These are phyloP conservation scores for Dryas integrifolia DNA, from an alignment of 331 rosid species.

Conservation along the genomic window DNA sequence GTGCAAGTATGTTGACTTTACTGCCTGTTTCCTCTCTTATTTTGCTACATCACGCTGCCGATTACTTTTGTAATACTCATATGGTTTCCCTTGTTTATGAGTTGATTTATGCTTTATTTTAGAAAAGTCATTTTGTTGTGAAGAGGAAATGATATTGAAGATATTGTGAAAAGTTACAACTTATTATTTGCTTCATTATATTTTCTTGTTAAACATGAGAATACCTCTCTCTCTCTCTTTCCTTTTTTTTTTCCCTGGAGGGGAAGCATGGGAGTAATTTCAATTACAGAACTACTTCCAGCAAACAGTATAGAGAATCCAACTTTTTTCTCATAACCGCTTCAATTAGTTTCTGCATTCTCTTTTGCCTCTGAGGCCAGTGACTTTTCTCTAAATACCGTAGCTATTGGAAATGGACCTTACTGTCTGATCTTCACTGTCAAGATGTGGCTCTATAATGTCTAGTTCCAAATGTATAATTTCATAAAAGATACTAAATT, in stretches of 20 bases:
- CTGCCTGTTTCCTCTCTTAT: slow-evolving; percentile 17
- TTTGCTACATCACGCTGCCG: not conserved
- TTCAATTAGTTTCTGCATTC: not conserved
- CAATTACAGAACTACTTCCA: not conserved
- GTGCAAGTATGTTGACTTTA: slow-evolving; percentile 54
- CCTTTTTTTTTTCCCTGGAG: not conserved
- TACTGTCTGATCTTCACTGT: not conserved
- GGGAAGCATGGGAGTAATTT: not conserved
- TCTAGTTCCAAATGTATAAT: slow-evolving; percentile 3
- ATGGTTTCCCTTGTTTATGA: not conserved
- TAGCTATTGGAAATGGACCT: not conserved
- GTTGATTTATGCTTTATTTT: not conserved
- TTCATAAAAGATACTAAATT: not conserved
- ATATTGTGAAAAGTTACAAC: not conserved
- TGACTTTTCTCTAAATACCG: not conserved
- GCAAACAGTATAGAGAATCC: not conserved
- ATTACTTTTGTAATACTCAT: not conserved
- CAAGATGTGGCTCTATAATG: not conserved
- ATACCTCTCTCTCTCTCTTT: not conserved
- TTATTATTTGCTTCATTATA: not conserved
- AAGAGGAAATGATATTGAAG: not conserved
- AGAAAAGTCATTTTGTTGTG: not conserved
- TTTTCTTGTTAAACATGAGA: not conserved
- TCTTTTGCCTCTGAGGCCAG: not conserved
- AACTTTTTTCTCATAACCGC: not conserved